These are phyloP conservation scores for Oryza officinalis DNA, from an alignment of 176 grass and related monocot genomes.

Conservation along the genomic window DNA sequence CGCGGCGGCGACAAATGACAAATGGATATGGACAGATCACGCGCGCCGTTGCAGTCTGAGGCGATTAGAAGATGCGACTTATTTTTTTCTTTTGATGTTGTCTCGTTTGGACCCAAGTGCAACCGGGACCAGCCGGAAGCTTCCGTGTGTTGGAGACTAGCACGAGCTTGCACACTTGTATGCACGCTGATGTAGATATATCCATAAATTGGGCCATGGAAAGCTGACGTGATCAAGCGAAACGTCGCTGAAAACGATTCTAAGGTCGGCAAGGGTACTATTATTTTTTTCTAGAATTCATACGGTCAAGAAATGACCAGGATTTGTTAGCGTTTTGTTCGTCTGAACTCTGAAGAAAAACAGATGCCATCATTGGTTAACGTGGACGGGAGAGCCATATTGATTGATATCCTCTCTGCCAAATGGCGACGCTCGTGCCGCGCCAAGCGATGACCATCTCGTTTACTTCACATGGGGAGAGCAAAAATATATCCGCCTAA, in stretches of 20 bases:
- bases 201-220: background rate
- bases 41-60: no score
- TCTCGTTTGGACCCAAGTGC: background rate
- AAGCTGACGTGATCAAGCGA: background rate
- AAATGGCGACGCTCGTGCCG: background rate
- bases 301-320: background rate
- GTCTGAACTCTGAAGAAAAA: background rate
- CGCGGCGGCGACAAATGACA: background rate
- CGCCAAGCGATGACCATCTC: background rate
- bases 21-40: no score
- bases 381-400: no score
- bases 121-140: background rate
- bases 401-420: no score
- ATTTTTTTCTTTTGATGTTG: background rate
- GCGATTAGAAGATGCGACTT: no score
- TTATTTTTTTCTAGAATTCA: background rate
- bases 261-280: background rate
- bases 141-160: background rate
- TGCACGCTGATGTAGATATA: background rate
- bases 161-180: background rate
- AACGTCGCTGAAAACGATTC: background rate
- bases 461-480: no score
- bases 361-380: background rate
- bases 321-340: background rate
- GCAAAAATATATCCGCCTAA: no score